Evolutionary conservation across 257 asterid species (phyloP), one percentile per base, ranked within the genome.

Genomic region (Coffea eugenioides): DNA sequence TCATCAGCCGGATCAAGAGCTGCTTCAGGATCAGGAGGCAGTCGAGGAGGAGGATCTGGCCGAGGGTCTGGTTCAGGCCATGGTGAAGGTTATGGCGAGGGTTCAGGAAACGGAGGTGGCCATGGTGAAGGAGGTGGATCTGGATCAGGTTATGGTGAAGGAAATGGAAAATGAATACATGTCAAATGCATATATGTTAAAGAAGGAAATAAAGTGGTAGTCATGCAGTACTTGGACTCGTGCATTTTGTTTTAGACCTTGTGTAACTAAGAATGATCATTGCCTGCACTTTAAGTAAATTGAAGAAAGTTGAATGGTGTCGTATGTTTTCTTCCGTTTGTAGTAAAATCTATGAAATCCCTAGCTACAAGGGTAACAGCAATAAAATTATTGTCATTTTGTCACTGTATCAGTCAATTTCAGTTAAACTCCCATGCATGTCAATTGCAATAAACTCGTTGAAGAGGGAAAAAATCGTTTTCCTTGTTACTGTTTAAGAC

Each of bases 1-100:
- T 92, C 97, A 8, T 85, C 56, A 5, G 95, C 92, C 0, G 93
- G 93, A 39, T 91, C 97, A 15, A 85, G 91, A 41, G 92, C 92
- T 15, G 94, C 92, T 31, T 90, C 94, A 15, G 82, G 21, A 81
- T 82, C 6, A 1, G 82, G 89, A 15, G 90, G 86, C 21, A 15
- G 71, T 0, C 59, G 86, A 4, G 82, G 89, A 0, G 87, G 80
- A 10, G 70, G 79, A 9, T 43, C 73, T 0, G 46, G 89, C 16
- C 1, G 87, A 52, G 81, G 85, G 2, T 46, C 74, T 36, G 75
- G 89, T 20, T 41, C 76, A 6, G 77, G 90, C n/a, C 56, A n/a
- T 20, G 87, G 85, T 23, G 88, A 74, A 13, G 88, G 90, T 6
- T 45, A 73, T 0, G 91, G 91, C 1, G 74, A 41, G 4, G 89